Evolutionary conservation across 768 basidiomycete genomes (phyloP), one percentile per base, ranked within the genome.

Genomic region (Paxillus involutus): DNA sequence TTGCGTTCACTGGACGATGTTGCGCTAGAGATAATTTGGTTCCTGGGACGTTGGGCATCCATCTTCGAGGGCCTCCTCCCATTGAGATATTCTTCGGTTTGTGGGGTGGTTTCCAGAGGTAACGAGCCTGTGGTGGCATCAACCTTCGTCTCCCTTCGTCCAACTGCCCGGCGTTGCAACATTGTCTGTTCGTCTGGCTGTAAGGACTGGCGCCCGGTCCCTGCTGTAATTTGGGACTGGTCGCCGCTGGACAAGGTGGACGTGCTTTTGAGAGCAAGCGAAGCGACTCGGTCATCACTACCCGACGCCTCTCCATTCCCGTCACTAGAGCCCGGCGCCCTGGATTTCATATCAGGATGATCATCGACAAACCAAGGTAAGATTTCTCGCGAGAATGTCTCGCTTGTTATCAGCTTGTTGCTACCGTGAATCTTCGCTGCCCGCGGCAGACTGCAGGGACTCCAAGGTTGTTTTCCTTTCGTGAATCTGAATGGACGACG

Each of bases 361-460:
- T 26, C 26, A 26, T 5, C 26, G 1, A 26, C 26, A 26, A 26
- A 26, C 6, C 26, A 26, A 26, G 26, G 26, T 3, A 26, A 26
- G 26, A 35, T 13, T n/a, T 42, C 60, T 61, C 40, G 57, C 59
- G 4, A 6, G 35, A 35, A 35, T 35, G 35, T 35, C 35, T 32
- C 30, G 33, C n/a, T 12, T 21, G n/a, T 40, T 33, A 12, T n/a
- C 7, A 26, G 6, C 43, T 26, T 6, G 4, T 26, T 19, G 8
- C 43, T n/a, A 14, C 4, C 6, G 6, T 26, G 14, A 6, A 11
- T 29, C 0, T 32, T 32, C 44, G 9, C 4, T 45, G 4, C 44
- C 3, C 12, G 4, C 8, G 14, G 30, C 17, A 32, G 32, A 10
- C n/a, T 32, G 7, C 16, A 17, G 4, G 43, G 13, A 10, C 43